A percentile compares a stretch with the other conserved stretches of the same genome.
phyloP scores from a whole-genome alignment of 2,329 filamentous ascomycete genomes.

The Daldinia sp. region DNA sequence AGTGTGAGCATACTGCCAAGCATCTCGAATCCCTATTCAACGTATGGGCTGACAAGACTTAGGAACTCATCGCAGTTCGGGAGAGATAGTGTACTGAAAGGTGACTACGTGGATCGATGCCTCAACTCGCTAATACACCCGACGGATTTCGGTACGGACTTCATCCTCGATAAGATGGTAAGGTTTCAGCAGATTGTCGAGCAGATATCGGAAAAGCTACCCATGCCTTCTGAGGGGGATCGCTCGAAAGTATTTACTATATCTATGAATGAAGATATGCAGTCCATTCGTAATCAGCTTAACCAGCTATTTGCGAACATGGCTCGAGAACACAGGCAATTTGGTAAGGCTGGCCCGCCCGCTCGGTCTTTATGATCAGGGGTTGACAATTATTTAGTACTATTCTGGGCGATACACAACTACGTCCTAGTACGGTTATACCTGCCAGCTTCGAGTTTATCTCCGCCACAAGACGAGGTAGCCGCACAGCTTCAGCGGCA shows the following conservation, averaged over 20 bases:
- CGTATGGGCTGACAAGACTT: constrained; percentile 6
- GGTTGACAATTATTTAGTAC: constrained; percentile 34
- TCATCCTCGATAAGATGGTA: constrained; percentile 47
- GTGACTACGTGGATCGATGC: constrained; percentile 48
- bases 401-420: constrained; percentile 47
- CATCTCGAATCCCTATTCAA: not conserved
- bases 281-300: constrained; percentile 47
- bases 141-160: constrained; percentile 44
- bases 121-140: constrained; percentile 44
- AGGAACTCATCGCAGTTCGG: constrained; percentile 52
- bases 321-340: constrained; percentile 40
- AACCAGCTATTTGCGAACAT: constrained; percentile 47
- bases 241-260: constrained; percentile 42
- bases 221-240: constrained; percentile 32
- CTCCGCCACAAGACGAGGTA: constrained; percentile 36
- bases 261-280: constrained; percentile 47
- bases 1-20: constrained; percentile 43
- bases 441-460: constrained; percentile 50
- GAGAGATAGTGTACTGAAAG: constrained; percentile 46
- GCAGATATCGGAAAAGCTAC: constrained; percentile 47
- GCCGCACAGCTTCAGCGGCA: constrained; percentile 37
- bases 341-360: constrained; percentile 32
- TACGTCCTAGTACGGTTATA: constrained; percentile 51
- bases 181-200: constrained; percentile 50
- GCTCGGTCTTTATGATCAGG: not conserved